These are phyloP conservation scores for Fusarium sp. DNA, from an alignment of 2,329 filamentous ascomycete genomes.

Conservation along the genomic window DNA sequence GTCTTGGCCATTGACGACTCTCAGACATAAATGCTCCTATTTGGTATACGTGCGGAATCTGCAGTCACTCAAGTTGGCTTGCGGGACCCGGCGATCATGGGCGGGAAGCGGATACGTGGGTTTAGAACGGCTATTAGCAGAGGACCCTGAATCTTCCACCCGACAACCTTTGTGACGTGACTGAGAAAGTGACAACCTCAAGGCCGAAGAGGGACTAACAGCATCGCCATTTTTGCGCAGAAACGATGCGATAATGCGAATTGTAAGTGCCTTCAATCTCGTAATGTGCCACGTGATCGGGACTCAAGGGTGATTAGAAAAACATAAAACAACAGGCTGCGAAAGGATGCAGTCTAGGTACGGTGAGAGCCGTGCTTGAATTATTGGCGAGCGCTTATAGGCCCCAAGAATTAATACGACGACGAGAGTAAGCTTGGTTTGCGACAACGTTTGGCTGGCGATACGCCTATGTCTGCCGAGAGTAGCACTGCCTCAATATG, in stretches of 20 bases:
- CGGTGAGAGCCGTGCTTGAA: neutral
- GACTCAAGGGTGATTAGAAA: no score
- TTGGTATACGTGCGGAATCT: no score
- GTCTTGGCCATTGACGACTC: neutral
- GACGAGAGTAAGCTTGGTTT: neutral
- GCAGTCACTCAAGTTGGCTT: neutral
- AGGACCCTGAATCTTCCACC: constrained; percentile 7
- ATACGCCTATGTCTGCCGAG: neutral
- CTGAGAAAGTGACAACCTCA: neutral
- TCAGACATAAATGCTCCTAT: no score
- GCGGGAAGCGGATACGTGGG: neutral
- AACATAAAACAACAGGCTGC: neutral
- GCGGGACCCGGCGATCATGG: neutral
- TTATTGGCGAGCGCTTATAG: neutral
- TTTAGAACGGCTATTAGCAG: constrained; percentile 7
- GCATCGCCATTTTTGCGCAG: no score
- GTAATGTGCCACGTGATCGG: neutral
- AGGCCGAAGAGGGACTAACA: no score
- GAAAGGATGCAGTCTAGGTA: neutral
- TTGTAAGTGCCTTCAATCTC: neutral
- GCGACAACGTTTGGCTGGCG: neutral
- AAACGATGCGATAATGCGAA: neutral
- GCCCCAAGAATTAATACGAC: neutral
- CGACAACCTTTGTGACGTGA: neutral
- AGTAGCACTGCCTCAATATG: constrained; percentile 10